These are phyloP conservation scores for Clitocybe nebularis DNA, from an alignment of 1,284 basidiomycete species.

Conservation along the genomic window DNA sequence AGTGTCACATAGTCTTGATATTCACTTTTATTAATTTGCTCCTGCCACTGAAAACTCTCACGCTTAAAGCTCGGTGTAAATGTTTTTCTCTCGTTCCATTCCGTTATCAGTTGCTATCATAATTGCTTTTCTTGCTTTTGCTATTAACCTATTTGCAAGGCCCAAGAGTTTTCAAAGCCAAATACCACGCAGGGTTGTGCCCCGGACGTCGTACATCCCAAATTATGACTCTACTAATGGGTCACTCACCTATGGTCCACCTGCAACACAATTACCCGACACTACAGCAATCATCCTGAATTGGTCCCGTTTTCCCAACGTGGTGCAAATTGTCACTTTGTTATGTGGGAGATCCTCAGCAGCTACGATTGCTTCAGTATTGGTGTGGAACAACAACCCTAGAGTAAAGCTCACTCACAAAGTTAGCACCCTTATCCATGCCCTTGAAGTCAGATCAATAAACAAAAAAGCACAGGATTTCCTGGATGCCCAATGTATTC, in stretches of 20 bases:
- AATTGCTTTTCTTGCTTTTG: conserved; percentile 1
- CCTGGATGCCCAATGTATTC: conserved; percentile 40
- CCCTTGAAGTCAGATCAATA: too few relatives aligned
- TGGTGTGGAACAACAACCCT: conserved; percentile 66
- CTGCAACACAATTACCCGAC: conserved; percentile 18
- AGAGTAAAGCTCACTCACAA: conserved; percentile 34
- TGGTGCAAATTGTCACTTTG: conserved; percentile 47
- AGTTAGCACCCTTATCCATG: conserved; percentile 26
- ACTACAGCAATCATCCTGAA: conserved; percentile 58
- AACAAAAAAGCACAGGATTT: too few relatives aligned
- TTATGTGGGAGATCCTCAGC: conserved; percentile 47
- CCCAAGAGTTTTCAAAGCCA: background rate
- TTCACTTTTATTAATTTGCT: background rate
- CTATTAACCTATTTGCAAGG: background rate
- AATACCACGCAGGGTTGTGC: background rate
- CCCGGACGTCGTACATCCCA: conserved; percentile 4
- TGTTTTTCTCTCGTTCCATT: background rate
- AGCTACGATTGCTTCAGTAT: conserved; percentile 44
- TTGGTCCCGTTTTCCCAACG: conserved; percentile 62
- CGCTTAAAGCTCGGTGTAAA: background rate
- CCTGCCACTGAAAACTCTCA: background rate
- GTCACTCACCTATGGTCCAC: background rate
- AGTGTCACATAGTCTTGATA: background rate
- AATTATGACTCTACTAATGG: background rate
- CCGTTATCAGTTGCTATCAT: background rate